A percentile compares a stretch with the other conserved stretches of the same genome.
Evolutionary conservation across 73 alveolate genomes (phyloP).

Genomic region (Uronychia binucleata): DNA sequence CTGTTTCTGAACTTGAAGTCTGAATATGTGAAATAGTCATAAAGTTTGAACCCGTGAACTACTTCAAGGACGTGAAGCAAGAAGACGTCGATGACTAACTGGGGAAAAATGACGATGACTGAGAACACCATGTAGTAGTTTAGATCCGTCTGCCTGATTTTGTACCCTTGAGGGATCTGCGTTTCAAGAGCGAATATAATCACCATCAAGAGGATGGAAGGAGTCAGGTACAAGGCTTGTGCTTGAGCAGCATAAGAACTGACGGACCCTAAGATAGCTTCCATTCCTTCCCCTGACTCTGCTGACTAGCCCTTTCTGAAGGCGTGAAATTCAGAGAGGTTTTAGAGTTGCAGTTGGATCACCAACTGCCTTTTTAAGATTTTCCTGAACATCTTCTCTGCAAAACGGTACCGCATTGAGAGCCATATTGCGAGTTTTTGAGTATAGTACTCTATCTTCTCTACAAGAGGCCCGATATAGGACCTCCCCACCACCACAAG

Average conservation of each 20-base stretch:
- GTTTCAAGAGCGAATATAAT: constrained; percentile 75
- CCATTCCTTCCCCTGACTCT: constrained; percentile 74
- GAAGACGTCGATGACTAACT: constrained; percentile 65
- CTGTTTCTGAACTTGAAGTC: constrained; percentile 61
- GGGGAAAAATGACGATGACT: constrained; percentile 59
- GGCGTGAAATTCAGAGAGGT: constrained; percentile 47
- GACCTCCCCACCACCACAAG: constrained; percentile 55
- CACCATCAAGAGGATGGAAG: constrained; percentile 44
- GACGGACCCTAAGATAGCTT: constrained; percentile 66
- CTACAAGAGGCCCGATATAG: constrained; percentile 72
- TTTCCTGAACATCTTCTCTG: constrained; percentile 54
- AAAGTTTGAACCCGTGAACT: constrained; percentile 69
- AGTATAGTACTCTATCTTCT: constrained; percentile 43
- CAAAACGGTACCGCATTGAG: constrained; percentile 18
- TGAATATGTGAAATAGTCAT: constrained; percentile 74
- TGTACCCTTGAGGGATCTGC: constrained; percentile 68
- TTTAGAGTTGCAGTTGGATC: constrained; percentile 44
- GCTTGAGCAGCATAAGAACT: constrained; percentile 58
- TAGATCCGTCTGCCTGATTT: constrained; percentile 57
- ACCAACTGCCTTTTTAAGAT: constrained; percentile 45
- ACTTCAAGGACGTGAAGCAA: constrained; percentile 67
- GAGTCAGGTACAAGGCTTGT: constrained; percentile 62
- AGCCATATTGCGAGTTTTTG: constrained; percentile 52
- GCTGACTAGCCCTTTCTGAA: constrained; percentile 32
- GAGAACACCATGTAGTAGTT: constrained; percentile 66